Base-by-base conservation (phyloP, 1,139 yeast genomes). In the Geotrichum aggregatum region DNA sequence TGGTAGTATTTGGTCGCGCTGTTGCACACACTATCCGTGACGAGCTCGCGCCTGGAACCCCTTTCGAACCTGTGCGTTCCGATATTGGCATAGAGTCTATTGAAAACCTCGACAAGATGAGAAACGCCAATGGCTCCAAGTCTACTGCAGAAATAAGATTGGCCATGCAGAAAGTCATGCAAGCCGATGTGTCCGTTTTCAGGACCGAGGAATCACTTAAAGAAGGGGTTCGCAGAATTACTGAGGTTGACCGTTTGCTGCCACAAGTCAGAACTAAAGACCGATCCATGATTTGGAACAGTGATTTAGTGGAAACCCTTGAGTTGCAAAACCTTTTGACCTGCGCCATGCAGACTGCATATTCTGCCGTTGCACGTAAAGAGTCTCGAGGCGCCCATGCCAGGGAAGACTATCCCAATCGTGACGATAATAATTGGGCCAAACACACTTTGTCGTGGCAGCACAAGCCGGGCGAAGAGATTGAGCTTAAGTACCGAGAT, bases 381-480 rank as follows among this genome's bases (percentile, higher is more conserved):
- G 98, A 92, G 77, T 89, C 97, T 47, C 88, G 98, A 79, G 98
- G 98, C 77, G 98, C 98, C 51, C 98, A 92, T 68, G 98, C 98
- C 59, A 86, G 98, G 77, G 98, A 92, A 73, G 98, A 92, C 73
- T 91, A 73, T 77, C 97, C 95, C 66, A 83, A 83, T 58, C 88
- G 98, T 82, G 96, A 92, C 68, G 98, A 92, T 70, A 89, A 69
- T 56, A 77, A 88, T 78, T 92, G 98, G 98, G 88, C 89, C 92
- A 92, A 92, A 78, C 98, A 92, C 75, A 81, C 97, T 50, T 77
- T 92, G 69, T 87, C 98, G 52, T 92, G 95, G 88, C 98, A 92
- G 77, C 67, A 73, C 56, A 71, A 74, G 43, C 76, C 77, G 58
- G 95, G 94, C 65, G 92, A 79, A 49, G 77, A 78, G 54, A 89